Evolutionary conservation across 192 early-diverging fungal genomes (phyloP), one percentile per base, ranked within the genome.

Genomic region (Phycomyces nitens): DNA sequence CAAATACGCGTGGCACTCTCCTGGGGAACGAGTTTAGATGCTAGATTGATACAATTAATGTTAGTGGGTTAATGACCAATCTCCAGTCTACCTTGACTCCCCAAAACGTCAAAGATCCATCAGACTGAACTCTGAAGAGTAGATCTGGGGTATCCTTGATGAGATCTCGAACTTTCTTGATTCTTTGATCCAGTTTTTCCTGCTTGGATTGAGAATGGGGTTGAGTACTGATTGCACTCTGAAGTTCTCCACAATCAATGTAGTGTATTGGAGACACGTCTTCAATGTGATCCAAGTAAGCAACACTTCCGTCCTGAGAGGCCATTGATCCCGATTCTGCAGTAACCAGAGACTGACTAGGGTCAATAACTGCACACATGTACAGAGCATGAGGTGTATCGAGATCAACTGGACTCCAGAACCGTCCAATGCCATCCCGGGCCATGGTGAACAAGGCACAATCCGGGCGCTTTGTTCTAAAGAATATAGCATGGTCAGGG

Each of bases 61-160:
- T 52, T n/a, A 14, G 11, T 41, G n/a, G 51, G n/a, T 27, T 58
- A 7, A 20, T 53, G 18, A 38, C 16, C 4, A 49, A 21, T 10
- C 3, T 20, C 34, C 24, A 18, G 0, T 20, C 56, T 77, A 90
- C 89, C 75, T 91, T 84, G 23, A 94, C 71, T 8, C 89, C 92
- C 92, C 91, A 94, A 22, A 93, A 80, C 15, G 83, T 73, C 67
- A 92, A 75, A 1, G 87, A 81, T 2, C 92, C 92, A 64, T 91
- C 86, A 23, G 70, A 53, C 57, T 82, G 78, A 22, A 93, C 68
- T 55, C 88, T 86, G 65, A 92, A 90, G 16, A 93, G 73, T 38
- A 93, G 74, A 63, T 93, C 92, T 0, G 90, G 83, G 24, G 88
- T 90, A 27, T 92, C 92, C 52, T 77, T 80, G 21, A 88, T 54